These are phyloP conservation scores for Dendrobium nobile DNA, from an alignment of 106 monocot species.

Conservation along the genomic window DNA sequence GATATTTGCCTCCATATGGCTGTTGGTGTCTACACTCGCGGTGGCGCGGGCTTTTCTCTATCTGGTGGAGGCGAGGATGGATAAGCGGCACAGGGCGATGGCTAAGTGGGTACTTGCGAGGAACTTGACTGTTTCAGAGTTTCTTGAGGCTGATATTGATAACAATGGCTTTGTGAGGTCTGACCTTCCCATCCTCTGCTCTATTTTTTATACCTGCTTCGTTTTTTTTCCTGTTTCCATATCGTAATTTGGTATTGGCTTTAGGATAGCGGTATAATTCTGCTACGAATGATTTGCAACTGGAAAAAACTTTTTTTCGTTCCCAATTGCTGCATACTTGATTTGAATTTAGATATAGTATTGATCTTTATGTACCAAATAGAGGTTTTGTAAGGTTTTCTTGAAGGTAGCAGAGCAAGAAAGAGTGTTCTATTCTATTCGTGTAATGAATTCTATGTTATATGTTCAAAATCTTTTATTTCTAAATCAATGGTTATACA, in stretches of 20 bases:
- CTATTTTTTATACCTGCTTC: neutral
- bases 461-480: neutral
- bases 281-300: neutral
- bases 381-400: neutral
- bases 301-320: neutral
- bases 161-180: conserved; percentile 81
- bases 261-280: neutral
- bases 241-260: neutral
- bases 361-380: neutral
- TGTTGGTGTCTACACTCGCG: conserved; percentile 73
- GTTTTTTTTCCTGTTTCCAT: neutral
- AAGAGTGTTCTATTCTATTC: neutral
- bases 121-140: conserved; percentile 76
- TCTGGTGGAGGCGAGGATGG: conserved; percentile 77
- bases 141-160: conserved; percentile 76
- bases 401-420: neutral
- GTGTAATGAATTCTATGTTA: neutral
- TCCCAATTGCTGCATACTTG: neutral
- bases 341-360: neutral
- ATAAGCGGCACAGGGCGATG: conserved; percentile 71
- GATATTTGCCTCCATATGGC: conserved; percentile 73
- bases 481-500: neutral
- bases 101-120: conserved; percentile 67
- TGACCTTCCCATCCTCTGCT: conserved; percentile 4
- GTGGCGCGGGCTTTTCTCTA: conserved; percentile 85